phyloP scores from a whole-genome alignment of 2,329 filamentous ascomycete species.

The Verticillium nubilum region DNA sequence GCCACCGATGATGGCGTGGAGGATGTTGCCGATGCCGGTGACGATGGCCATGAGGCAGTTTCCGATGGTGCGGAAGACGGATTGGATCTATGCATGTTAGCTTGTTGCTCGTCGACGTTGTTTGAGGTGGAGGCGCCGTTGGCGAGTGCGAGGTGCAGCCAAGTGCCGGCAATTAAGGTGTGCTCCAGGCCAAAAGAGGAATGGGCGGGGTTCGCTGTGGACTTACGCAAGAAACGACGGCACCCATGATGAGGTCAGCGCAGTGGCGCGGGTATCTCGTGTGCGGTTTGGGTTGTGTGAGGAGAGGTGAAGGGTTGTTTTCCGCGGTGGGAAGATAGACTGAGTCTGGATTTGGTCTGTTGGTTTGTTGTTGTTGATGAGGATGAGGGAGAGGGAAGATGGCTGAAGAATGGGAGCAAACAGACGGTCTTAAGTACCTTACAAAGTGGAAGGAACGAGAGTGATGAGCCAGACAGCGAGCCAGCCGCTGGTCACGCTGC shows the following conservation, averaged over 20 bases:
- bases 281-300: neutral
- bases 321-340: neutral
- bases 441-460: neutral
- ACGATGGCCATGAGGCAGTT: constrained; percentile 63
- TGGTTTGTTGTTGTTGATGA: constrained; percentile 7
- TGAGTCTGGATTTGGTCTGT: constrained; percentile 6
- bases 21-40: constrained; percentile 58
- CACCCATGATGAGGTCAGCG: constrained; percentile 58
- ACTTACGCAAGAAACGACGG: constrained; percentile 78
- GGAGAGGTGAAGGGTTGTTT: neutral
- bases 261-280: neutral
- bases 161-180: no score
- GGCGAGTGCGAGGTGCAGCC: no score
- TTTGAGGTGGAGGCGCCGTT: neutral
- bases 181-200: neutral
- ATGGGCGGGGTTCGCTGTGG: neutral
- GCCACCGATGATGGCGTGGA: constrained; percentile 62
- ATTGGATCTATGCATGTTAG: constrained; percentile 42
- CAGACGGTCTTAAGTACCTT: neutral
- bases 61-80: constrained; percentile 59
- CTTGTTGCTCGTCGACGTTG: no score
- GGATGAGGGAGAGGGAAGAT: neutral
- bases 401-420: neutral
- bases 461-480: neutral
- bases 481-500: neutral